A percentile compares a stretch with the other conserved stretches of the same genome.
These are phyloP conservation scores for Reticulascus tulasneorum DNA, from an alignment of 2,329 filamentous ascomycete species.

Conservation along the genomic window DNA sequence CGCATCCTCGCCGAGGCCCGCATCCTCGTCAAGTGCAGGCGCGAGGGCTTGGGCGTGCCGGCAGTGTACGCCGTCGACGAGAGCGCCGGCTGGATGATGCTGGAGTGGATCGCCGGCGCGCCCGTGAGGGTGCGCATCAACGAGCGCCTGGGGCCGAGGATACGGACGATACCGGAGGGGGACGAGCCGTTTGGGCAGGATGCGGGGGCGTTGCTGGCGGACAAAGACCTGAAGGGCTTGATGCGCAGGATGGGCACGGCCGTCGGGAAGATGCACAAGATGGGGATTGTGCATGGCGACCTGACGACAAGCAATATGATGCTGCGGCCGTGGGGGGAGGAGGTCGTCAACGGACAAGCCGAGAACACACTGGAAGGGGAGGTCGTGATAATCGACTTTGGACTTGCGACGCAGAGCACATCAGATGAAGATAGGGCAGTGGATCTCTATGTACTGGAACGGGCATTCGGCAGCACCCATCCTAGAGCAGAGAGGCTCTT, in stretches of 20 bases:
- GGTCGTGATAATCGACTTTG: constrained; percentile 91
- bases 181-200: constrained; percentile 22
- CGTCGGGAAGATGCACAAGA: constrained; percentile 72
- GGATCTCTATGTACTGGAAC: constrained; percentile 91
- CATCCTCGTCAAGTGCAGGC: constrained; percentile 72
- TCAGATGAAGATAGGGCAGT: constrained; percentile 93
- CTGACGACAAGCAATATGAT: constrained; percentile 97
- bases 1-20: constrained; percentile 86
- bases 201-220: constrained; percentile 26
- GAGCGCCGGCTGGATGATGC: constrained; percentile 67
- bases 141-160: constrained; percentile 51
- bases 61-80: constrained; percentile 69
- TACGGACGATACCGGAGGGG: constrained; percentile 11
- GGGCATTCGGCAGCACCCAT: constrained; percentile 93
- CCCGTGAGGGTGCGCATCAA: constrained; percentile 70
- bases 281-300: constrained; percentile 91
- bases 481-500: constrained; percentile 79
- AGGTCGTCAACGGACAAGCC: too few species aligned
- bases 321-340: constrained; percentile 47
- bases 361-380: constrained; percentile 57
- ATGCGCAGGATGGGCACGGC: constrained; percentile 68
- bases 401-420: constrained; percentile 74
- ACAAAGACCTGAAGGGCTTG: constrained; percentile 52
- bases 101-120: constrained; percentile 78
- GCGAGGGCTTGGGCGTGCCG: constrained; percentile 78